Conservation (phyloP, 345 rosid genomes). For the Eucalyptus brandiana region DNA sequence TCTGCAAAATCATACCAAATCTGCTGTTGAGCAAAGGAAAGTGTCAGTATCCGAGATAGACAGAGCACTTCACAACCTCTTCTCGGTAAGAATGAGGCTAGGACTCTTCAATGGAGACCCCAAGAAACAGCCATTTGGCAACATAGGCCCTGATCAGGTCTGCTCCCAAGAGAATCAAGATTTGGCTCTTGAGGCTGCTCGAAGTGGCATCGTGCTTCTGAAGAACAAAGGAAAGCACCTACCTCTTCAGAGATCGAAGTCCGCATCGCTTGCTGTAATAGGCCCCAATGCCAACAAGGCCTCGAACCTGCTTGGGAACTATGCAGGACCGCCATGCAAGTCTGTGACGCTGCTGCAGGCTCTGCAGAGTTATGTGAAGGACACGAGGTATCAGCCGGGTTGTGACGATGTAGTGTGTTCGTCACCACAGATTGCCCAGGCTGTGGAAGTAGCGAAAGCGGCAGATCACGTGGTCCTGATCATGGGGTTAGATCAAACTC, state of each 20-base stretch:
- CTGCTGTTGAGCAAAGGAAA: slow-evolving; percentile 60
- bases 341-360: slow-evolving; percentile 45
- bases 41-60: slow-evolving; percentile 42
- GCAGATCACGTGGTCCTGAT: slow-evolving; percentile 65
- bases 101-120: slow-evolving; percentile 87
- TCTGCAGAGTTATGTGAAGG: slow-evolving; percentile 33
- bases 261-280: slow-evolving; percentile 53
- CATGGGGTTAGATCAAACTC: slow-evolving; percentile 83
- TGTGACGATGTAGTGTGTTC: slow-evolving; percentile 64
- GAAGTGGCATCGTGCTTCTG: slow-evolving; percentile 76
- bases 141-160: slow-evolving; percentile 44
- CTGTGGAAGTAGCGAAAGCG: slow-evolving; percentile 33
- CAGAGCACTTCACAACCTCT: slow-evolving; percentile 72
- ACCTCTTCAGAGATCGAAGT: slow-evolving; percentile 38
- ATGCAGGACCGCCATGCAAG: slow-evolving; percentile 73
- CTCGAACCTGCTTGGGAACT: slow-evolving; percentile 60
- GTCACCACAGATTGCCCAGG: slow-evolving; percentile 35
- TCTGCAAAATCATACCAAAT: slow-evolving; percentile 49
- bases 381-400: slow-evolving; percentile 36
- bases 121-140: slow-evolving; percentile 33
- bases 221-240: slow-evolving; percentile 53
- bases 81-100: slow-evolving; percentile 71
- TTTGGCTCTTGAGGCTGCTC: slow-evolving; percentile 80
- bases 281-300: slow-evolving; percentile 72
- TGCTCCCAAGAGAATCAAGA: slow-evolving; percentile 65